phyloP scores from a whole-genome alignment of 2,329 filamentous ascomycete genomes.

The Cordyceps cicadae region DNA sequence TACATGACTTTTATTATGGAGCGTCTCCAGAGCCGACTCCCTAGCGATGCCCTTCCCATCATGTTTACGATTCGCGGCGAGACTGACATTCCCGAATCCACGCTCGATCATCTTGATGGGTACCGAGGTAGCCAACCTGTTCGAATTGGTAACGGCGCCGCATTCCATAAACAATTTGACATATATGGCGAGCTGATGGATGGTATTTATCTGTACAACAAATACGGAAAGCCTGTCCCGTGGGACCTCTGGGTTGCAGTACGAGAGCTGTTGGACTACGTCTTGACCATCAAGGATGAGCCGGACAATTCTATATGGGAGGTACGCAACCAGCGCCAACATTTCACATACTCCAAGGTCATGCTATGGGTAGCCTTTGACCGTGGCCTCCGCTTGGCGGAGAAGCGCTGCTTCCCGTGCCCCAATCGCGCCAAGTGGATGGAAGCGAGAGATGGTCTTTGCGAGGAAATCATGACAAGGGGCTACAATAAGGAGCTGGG shows the following conservation, averaged over 20 bases:
- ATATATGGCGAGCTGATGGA: slow-evolving; percentile 76
- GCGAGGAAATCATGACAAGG: slow-evolving; percentile 71
- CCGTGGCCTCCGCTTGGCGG: slow-evolving; percentile 61
- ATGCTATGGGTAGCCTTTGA: slow-evolving; percentile 80
- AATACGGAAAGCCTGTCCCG: slow-evolving; percentile 66
- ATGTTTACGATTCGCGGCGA: slow-evolving; percentile 75
- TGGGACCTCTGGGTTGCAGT: slow-evolving; percentile 71
- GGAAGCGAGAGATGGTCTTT: slow-evolving; percentile 56
- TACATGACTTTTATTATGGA: slow-evolving; percentile 74
- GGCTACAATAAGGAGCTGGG: slow-evolving; percentile 63
- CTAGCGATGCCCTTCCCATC: slow-evolving; percentile 60
- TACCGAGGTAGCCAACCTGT: slow-evolving; percentile 65
- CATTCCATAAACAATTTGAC: slow-evolving; percentile 68
- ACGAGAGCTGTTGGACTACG: slow-evolving; percentile 60
- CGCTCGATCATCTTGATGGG: slow-evolving; percentile 62
- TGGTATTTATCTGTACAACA: slow-evolving; percentile 69
- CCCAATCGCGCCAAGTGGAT: slow-evolving; percentile 62
- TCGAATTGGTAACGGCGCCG: slow-evolving; percentile 68
- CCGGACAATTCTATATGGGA: slow-evolving; percentile 82
- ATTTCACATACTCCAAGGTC: slow-evolving; percentile 74
- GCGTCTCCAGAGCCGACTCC: slow-evolving; percentile 49
- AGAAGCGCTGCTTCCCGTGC: slow-evolving; percentile 69
- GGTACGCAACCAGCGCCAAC: slow-evolving; percentile 64
- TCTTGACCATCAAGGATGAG: slow-evolving; percentile 56
- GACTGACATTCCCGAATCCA: slow-evolving; percentile 64